phyloP scores from a whole-genome alignment of 176 grass and related monocot genomes.

The Dendrocalamus sinicus region DNA sequence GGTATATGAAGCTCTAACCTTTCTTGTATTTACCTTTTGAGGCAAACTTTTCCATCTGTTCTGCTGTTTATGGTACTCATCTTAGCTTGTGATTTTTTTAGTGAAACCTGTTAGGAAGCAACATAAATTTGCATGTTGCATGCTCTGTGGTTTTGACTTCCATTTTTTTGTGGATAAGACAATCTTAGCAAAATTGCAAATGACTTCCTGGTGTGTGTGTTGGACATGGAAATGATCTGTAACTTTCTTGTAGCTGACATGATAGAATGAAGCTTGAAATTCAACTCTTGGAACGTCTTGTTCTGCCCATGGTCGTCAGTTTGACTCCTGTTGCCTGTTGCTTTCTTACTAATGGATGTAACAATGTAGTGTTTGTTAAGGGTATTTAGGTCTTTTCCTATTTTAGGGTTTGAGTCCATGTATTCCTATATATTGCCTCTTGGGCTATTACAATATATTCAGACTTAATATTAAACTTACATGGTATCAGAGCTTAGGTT shows the following conservation, averaged over 20 bases:
- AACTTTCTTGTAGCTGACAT: constrained; percentile 15
- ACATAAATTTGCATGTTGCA: constrained; percentile 4
- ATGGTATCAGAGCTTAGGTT: too few species aligned
- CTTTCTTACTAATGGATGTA: constrained; percentile 10
- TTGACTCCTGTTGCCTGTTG: constrained; percentile 29
- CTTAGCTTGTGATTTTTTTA: neutral
- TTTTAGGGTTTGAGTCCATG: too few species aligned
- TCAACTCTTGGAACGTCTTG: neutral
- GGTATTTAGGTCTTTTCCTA: too few species aligned
- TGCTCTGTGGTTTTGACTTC: neutral
- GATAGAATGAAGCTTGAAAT: constrained; percentile 9
- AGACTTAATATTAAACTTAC: too few species aligned
- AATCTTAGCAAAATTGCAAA: constrained; percentile 28
- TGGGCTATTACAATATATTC: too few species aligned
- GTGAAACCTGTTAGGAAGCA: neutral
- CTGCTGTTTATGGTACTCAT: neutral
- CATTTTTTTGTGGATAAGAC: neutral
- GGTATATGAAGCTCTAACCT: constrained; percentile 59
- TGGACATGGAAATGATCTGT: neutral
- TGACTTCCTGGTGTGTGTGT: constrained; percentile 6
- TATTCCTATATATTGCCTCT: too few species aligned
- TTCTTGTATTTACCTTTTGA: constrained; percentile 27
- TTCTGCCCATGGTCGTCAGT: neutral
- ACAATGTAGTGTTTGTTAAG: neutral
- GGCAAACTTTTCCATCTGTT: constrained; percentile 12